A percentile compares a stretch with the other conserved stretches of the same genome.
phyloP scores from a whole-genome alignment of 1,284 basidiomycete genomes.

The Sporisorium exsertum region DNA sequence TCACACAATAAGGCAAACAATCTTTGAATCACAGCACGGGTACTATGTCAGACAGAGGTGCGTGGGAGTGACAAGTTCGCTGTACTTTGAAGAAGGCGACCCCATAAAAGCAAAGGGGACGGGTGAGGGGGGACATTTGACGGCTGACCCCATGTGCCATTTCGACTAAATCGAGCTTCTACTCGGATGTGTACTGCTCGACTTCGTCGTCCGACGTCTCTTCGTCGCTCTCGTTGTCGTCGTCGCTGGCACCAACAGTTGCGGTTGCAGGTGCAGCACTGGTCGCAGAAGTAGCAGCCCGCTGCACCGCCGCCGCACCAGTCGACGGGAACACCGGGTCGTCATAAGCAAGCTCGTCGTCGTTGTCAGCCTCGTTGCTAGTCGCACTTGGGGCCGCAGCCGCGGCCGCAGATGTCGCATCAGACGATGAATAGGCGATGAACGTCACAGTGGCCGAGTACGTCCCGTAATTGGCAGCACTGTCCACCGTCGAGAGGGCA shows the following conservation, averaged over 20 bases:
- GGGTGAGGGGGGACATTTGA: background rate
- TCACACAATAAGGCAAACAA: background rate
- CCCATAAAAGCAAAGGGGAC: background rate
- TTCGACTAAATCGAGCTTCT: background rate
- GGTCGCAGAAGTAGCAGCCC: background rate
- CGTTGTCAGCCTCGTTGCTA: background rate
- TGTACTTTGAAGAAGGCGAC: background rate
- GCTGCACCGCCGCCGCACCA: background rate
- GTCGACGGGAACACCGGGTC: conserved; percentile 17
- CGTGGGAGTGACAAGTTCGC: background rate
- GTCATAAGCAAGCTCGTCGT: conserved; percentile 18
- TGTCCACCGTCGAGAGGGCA: background rate
- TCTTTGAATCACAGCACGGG: background rate
- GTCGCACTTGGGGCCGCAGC: background rate
- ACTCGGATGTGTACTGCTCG: conserved; percentile 17
- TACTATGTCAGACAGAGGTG: background rate
- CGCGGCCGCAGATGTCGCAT: background rate
- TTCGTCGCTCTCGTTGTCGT: background rate
- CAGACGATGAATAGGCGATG: background rate
- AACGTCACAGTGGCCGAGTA: conserved; percentile 7
- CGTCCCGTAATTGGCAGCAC: conserved; percentile 13
- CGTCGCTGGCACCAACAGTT: background rate
- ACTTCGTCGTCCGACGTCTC: background rate
- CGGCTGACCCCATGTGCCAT: background rate
- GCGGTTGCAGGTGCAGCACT: background rate